These are phyloP conservation scores for Penicillium brasilianum DNA, from an alignment of 2,329 filamentous ascomycete species.

Conservation along the genomic window DNA sequence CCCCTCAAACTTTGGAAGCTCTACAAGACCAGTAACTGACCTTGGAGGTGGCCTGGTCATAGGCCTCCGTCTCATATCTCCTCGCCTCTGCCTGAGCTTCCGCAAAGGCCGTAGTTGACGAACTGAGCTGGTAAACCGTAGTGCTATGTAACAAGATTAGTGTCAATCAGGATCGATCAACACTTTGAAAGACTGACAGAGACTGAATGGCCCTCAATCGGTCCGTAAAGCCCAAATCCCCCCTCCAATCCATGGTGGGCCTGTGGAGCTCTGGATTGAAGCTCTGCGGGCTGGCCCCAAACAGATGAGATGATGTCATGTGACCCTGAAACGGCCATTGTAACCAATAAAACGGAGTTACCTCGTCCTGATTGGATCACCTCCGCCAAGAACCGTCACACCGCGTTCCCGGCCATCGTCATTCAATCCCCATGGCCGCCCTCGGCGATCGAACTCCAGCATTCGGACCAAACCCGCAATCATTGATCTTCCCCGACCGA, in stretches of 20 bases:
- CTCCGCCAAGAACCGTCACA: conserved; percentile 7
- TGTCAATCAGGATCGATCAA: background rate
- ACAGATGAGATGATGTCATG: conserved; percentile 29
- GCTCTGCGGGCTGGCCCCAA: conserved; percentile 9
- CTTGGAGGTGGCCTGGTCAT: conserved; percentile 44
- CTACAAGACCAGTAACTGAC: conserved; percentile 29
- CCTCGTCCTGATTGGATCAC: background rate
- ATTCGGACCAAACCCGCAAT: conserved; percentile 23
- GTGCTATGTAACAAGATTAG: conserved; percentile 45
- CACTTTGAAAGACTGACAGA: conserved; percentile 55
- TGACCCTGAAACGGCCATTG: conserved; percentile 12
- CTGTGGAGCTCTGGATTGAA: conserved; percentile 48
- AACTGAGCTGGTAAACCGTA: conserved; percentile 53
- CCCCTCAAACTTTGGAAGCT: background rate
- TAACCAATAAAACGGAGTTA: conserved; percentile 6
- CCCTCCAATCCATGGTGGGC: conserved; percentile 54
- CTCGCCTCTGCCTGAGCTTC: conserved; percentile 66
- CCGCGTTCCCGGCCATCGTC: conserved; percentile 26
- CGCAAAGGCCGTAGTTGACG: conserved; percentile 51
- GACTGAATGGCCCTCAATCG: conserved; percentile 67
- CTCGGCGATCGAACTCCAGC: conserved; percentile 30
- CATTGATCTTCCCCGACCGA: conserved; percentile 24
- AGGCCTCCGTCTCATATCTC: conserved; percentile 61
- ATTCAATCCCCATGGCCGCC: conserved; percentile 32
- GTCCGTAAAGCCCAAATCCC: conserved; percentile 61